These are phyloP conservation scores for Coemansia sp. DNA, from an alignment of 192 early-diverging fungal genomes.

Conservation along the genomic window DNA sequence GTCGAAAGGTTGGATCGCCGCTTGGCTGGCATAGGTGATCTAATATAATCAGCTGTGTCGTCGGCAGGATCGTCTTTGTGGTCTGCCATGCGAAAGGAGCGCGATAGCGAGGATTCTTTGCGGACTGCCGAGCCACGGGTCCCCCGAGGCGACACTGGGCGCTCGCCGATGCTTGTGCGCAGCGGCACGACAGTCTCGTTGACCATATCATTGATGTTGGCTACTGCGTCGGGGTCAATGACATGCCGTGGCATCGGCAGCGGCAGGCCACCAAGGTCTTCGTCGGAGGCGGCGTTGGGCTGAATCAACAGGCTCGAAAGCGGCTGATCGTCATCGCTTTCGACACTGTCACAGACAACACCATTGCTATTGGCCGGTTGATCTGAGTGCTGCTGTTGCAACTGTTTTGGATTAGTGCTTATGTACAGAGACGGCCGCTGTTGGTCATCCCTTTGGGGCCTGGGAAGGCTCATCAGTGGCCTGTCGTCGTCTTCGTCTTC, in stretches of 20 bases:
- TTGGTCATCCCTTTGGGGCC: slow-evolving; percentile 13
- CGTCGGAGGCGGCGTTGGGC: slow-evolving; percentile 14
- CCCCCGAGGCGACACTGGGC: slow-evolving; percentile 28
- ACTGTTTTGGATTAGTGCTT: slow-evolving; percentile 11
- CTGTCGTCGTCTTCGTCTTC: slow-evolving; percentile 41
- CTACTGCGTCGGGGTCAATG: slow-evolving; percentile 34
- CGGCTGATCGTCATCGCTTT: slow-evolving; percentile 46
- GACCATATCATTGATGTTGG: slow-evolving; percentile 35
- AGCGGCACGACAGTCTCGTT: slow-evolving; percentile 19
- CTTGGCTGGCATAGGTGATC: slow-evolving; percentile 12
- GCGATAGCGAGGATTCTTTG: slow-evolving; percentile 45
- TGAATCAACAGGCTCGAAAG: slow-evolving; percentile 38
- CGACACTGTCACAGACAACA: slow-evolving; percentile 5
- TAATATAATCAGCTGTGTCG: background rate
- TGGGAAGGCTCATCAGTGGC: slow-evolving; percentile 26
- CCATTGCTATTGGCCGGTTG: background rate
- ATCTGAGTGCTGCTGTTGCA: slow-evolving; percentile 12
- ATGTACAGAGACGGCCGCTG: slow-evolving; percentile 18
- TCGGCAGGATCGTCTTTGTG: slow-evolving; percentile 8
- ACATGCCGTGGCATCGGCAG: slow-evolving; percentile 43
- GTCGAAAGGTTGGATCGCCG: slow-evolving; percentile 22
- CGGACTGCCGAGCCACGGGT: slow-evolving; percentile 9
- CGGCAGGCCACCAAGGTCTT: slow-evolving; percentile 41
- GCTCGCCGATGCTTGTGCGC: slow-evolving; percentile 31
- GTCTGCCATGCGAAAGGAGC: slow-evolving; percentile 15